Evolutionary conservation across 106 monocot genomes (phyloP).

Genomic region (Platanthera guangdongensis): DNA sequence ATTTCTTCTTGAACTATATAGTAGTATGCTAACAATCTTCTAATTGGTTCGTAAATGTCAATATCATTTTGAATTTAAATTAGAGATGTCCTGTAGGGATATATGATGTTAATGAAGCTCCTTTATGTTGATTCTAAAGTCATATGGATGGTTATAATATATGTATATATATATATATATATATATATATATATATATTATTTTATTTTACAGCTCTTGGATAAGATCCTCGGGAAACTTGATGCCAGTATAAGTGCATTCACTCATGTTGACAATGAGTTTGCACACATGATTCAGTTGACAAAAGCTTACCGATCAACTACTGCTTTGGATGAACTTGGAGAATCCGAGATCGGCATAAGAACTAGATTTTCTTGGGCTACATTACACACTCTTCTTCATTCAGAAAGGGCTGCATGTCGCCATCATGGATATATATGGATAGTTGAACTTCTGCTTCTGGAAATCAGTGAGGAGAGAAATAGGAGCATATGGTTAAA

Average conservation of each 20-base stretch:
- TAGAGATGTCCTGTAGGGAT: no score
- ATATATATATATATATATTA: not conserved
- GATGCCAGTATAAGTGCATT: constrained; percentile 54
- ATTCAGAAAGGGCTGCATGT: constrained; percentile 63
- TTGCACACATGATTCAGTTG: constrained; percentile 53
- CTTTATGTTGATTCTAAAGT: no score
- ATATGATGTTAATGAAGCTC: no score
- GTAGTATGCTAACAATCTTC: not conserved
- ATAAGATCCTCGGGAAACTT: constrained; percentile 60
- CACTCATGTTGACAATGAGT: constrained; percentile 65
- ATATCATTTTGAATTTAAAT: no score
- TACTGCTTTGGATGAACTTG: constrained; percentile 38
- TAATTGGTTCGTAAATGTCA: no score
- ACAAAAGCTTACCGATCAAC: constrained; percentile 60
- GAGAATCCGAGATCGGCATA: constrained; percentile 26
- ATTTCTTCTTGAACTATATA: no score
- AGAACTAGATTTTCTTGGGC: constrained; percentile 69
- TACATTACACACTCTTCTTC: constrained; percentile 85
- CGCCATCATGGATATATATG: constrained; percentile 94
- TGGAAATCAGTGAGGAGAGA: constrained; percentile 50
- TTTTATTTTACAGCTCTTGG: constrained; percentile 51
- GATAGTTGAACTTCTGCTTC: constrained; percentile 80
- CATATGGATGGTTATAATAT: no score
- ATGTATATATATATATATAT: not conserved
- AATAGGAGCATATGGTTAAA: constrained; percentile 51